Evolutionary conservation across 306 rosid genomes (phyloP).

Genomic region (Glycine latifolia): DNA sequence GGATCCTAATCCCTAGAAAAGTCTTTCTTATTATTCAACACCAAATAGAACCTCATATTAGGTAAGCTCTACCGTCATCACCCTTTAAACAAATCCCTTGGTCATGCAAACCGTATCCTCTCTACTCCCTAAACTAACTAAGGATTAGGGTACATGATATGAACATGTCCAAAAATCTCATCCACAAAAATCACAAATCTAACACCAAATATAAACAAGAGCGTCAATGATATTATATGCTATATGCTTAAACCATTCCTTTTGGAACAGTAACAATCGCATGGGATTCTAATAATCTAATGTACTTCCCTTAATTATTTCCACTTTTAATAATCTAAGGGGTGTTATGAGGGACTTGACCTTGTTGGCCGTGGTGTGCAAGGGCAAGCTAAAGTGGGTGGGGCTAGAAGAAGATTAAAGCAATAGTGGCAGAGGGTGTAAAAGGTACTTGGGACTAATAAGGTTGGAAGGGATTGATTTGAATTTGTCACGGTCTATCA

Average conservation of each 20-base stretch:
- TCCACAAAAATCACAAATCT: constrained; percentile 40
- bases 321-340: constrained; percentile 55
- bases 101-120: constrained; percentile 49
- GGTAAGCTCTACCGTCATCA: constrained; percentile 42
- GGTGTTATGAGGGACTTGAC: constrained; percentile 45
- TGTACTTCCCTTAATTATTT: constrained; percentile 33
- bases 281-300: constrained; percentile 75
- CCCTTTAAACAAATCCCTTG: constrained; percentile 45
- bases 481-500: constrained; percentile 60
- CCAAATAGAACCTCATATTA: constrained; percentile 43
- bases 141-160: constrained; percentile 43
- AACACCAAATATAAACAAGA: background rate
- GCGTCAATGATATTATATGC: too few relatives aligned
- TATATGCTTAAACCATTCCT: constrained; percentile 18
- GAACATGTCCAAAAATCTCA: constrained; percentile 51
- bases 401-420: constrained; percentile 56
- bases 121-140: constrained; percentile 41
- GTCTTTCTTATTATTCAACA: constrained; percentile 49
- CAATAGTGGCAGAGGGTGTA: constrained; percentile 27
- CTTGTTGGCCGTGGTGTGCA: constrained; percentile 49
- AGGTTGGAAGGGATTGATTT: constrained; percentile 17
- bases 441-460: constrained; percentile 36
- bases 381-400: constrained; percentile 47
- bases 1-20: constrained; percentile 70
- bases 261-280: constrained; percentile 56